These are phyloP conservation scores for Podaxis sp. DNA, from an alignment of 768 basidiomycete species.

Conservation along the genomic window DNA sequence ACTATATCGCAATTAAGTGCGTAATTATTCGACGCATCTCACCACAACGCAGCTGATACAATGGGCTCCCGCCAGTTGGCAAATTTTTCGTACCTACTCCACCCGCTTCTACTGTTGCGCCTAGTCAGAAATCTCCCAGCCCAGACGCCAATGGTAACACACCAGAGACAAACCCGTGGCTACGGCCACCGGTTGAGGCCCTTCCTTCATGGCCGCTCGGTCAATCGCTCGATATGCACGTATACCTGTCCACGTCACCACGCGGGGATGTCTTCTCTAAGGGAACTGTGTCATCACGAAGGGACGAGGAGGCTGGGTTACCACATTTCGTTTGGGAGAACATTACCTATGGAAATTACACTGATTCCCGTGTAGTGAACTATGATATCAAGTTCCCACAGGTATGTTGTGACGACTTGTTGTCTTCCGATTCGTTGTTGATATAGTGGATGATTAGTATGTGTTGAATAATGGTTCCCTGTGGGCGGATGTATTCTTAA, in stretches of 20 bases:
- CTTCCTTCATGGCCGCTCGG: constrained; percentile 60
- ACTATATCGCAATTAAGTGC: constrained; percentile 64
- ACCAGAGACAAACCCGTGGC: constrained; percentile 42
- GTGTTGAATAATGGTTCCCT: constrained; percentile 78
- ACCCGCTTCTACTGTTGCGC: background rate
- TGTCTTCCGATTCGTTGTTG: background rate
- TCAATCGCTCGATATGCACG: constrained; percentile 64
- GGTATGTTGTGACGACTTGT: constrained; percentile 37
- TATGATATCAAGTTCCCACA: constrained; percentile 65
- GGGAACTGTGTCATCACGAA: constrained; percentile 48
- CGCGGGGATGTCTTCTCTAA: constrained; percentile 57
- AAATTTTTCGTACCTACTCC: constrained; percentile 10
- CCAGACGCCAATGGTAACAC: background rate
- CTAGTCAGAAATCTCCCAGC: background rate
- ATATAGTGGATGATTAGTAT: constrained; percentile 37
- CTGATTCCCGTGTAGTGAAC: constrained; percentile 53
- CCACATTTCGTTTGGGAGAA: constrained; percentile 77
- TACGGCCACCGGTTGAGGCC: constrained; percentile 54
- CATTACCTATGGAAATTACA: constrained; percentile 76
- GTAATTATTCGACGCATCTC: constrained; percentile 18
- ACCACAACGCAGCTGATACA: background rate
- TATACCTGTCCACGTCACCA: constrained; percentile 69
- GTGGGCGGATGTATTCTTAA: constrained; percentile 82
- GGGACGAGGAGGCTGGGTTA: constrained; percentile 47
- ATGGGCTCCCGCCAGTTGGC: background rate